phyloP scores from a whole-genome alignment of 2,329 filamentous ascomycete genomes.

The Dryadomyces quercus-mongolicae region DNA sequence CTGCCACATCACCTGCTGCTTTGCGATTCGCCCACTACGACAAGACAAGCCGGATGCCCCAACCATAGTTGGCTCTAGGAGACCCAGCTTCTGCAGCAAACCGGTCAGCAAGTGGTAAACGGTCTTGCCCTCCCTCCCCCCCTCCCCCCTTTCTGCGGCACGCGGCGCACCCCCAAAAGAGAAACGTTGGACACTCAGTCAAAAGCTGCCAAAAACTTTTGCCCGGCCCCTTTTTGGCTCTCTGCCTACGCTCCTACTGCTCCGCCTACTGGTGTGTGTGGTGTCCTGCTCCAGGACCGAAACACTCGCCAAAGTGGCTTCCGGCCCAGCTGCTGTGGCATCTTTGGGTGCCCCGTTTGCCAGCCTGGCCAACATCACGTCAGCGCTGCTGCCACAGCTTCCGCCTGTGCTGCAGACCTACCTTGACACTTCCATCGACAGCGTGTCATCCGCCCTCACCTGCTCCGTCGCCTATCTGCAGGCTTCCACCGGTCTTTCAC shows the following conservation, averaged over 20 bases:
- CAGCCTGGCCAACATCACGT: conserved; percentile 43
- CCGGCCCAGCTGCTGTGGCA: conserved; percentile 43
- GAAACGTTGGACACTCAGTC: background rate
- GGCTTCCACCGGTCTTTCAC: conserved; percentile 36
- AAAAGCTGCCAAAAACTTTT: background rate
- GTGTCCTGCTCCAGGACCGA: conserved; percentile 27
- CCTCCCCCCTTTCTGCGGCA: too few species aligned
- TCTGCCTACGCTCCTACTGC: background rate
- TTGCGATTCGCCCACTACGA: conserved; percentile 2
- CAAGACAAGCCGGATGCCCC: background rate
- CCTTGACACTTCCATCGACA: conserved; percentile 38
- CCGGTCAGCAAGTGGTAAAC: background rate
- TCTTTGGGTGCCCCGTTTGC: conserved; percentile 44
- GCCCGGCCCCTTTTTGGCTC: background rate
- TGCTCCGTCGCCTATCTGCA: conserved; percentile 41
- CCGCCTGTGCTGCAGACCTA: conserved; percentile 40
- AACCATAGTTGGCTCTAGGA: background rate
- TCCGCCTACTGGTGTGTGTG: conserved; percentile 1
- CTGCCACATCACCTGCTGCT: background rate
- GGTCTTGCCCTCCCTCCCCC: background rate
- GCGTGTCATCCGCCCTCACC: conserved; percentile 36
- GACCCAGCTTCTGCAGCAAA: background rate
- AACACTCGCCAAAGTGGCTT: conserved; percentile 48
- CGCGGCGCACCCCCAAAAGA: background rate
- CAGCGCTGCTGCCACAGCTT: conserved; percentile 23